Percentiles rank a stretch among this genome's conserved stretches.
phyloP scores from a whole-genome alignment of 2,329 filamentous ascomycete species.

The Sporothrix pseudoabietina region DNA sequence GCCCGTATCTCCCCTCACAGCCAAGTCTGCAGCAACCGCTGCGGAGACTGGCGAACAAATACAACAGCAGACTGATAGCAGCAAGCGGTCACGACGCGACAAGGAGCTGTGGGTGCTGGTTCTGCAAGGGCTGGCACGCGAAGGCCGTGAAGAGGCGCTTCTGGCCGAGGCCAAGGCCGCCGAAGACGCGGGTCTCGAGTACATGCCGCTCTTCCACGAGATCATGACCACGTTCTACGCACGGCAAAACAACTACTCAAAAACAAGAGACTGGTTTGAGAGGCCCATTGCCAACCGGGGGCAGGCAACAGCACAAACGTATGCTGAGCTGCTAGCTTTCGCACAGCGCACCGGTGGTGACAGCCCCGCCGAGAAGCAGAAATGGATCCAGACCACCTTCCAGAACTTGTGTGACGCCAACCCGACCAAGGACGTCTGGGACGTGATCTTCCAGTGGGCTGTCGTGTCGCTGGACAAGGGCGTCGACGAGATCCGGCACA shows the following conservation, averaged over 20 bases:
- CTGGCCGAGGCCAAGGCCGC: constrained; percentile 47
- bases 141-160: constrained; percentile 62
- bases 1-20: constrained; percentile 7
- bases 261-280: constrained; percentile 69
- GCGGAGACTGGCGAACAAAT: background rate
- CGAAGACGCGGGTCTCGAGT: constrained; percentile 50
- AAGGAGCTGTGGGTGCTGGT: constrained; percentile 53
- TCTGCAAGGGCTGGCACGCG: constrained; percentile 62
- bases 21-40: background rate
- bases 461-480: constrained; percentile 68
- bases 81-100: constrained; percentile 34
- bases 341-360: constrained; percentile 49
- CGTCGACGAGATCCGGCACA: constrained; percentile 70
- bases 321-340: constrained; percentile 60
- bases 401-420: constrained; percentile 50
- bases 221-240: constrained; percentile 66
- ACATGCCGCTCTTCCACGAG: constrained; percentile 51
- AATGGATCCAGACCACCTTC: constrained; percentile 66
- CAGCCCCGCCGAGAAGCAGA: constrained; percentile 45
- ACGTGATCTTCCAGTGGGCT: constrained; percentile 74
- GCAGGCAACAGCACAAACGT: constrained; percentile 50
- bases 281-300: constrained; percentile 51
- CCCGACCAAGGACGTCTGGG: constrained; percentile 62
- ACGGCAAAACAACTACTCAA: constrained; percentile 56
- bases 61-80: constrained; percentile 19